These are phyloP conservation scores for Penicillium atrosanguineum DNA, from an alignment of 495 filamentous ascomycete species.

Conservation along the genomic window DNA sequence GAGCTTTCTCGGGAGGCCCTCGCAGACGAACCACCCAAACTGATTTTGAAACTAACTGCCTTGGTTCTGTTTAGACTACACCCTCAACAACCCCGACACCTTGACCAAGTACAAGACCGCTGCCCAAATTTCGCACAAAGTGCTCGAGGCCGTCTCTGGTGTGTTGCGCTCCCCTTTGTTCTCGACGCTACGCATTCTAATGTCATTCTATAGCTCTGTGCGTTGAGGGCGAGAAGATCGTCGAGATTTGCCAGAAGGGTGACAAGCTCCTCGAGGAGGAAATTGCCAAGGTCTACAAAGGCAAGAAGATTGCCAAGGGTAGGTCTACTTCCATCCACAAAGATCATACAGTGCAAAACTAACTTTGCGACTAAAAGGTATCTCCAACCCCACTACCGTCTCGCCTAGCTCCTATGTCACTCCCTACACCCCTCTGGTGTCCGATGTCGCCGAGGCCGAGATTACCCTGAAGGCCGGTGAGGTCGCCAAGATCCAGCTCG, in stretches of 20 bases:
- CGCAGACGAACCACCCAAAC: neutral
- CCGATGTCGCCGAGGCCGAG: constrained; percentile 80
- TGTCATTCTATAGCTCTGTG: constrained; percentile 58
- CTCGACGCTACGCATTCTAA: constrained; percentile 20
- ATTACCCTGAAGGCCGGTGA: constrained; percentile 77
- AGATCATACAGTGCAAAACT: constrained; percentile 6
- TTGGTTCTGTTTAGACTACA: constrained; percentile 64
- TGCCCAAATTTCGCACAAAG: constrained; percentile 89
- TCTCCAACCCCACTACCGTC: constrained; percentile 91
- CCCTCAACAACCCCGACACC: constrained; percentile 93
- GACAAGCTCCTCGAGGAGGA: constrained; percentile 95
- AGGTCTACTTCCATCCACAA: constrained; percentile 11
- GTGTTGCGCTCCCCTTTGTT: constrained; percentile 16
- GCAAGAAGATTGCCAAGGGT: constrained; percentile 95
- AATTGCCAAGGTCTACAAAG: constrained; percentile 92
- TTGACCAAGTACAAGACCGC: constrained; percentile 99
- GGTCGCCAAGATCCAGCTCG: constrained; percentile 91
- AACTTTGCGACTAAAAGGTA: constrained; percentile 52
- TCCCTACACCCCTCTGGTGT: constrained; percentile 87
- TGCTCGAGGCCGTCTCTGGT: constrained; percentile 79
- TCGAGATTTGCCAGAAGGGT: constrained; percentile 89
- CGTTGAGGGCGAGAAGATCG: constrained; percentile 82
- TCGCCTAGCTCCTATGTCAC: constrained; percentile 94
- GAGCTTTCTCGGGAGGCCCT: constrained; percentile 11
- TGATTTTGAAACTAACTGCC: neutral